Percentiles rank a stretch among this genome's conserved stretches.
Conservation (phyloP, 306 rosid genomes). For the Purshia tridentata region DNA sequence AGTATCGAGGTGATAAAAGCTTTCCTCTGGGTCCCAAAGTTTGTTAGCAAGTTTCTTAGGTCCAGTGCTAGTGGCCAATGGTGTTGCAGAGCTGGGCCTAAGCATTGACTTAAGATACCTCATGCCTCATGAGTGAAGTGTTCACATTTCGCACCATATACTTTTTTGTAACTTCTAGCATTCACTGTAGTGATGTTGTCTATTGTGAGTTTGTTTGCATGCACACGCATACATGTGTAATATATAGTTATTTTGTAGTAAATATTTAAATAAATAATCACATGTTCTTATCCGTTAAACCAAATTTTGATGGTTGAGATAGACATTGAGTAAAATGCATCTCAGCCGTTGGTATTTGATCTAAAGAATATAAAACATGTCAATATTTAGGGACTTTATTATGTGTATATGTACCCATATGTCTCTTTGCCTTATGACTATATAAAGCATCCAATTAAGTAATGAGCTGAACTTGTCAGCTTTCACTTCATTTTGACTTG, state of each 20-base stretch:
- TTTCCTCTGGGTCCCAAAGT: constrained; percentile 14
- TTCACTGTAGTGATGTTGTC: neutral
- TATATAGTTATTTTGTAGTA: neutral
- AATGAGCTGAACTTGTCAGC: neutral
- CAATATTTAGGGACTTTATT: neutral
- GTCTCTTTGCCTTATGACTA: neutral
- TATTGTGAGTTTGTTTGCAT: constrained; percentile 1
- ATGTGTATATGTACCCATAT: neutral
- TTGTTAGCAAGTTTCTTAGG: neutral
- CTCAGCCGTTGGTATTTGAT: neutral
- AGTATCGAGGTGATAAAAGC: neutral
- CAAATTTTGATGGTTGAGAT: neutral
- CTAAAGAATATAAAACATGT: neutral
- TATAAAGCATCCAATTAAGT: neutral
- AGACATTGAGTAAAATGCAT: too few relatives aligned
- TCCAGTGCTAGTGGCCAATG: neutral
- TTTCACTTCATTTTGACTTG: neutral
- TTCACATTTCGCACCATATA: neutral
- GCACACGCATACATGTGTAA: neutral
- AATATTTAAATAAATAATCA: neutral
- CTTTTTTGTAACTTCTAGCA: neutral
- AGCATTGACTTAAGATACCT: constrained; percentile 3
- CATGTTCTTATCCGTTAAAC: neutral
- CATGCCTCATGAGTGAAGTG: neutral
- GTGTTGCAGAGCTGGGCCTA: constrained; percentile 7